Evolutionary conservation across 331 rosid species (phyloP).

Genomic region (Stylosanthes scabra): DNA sequence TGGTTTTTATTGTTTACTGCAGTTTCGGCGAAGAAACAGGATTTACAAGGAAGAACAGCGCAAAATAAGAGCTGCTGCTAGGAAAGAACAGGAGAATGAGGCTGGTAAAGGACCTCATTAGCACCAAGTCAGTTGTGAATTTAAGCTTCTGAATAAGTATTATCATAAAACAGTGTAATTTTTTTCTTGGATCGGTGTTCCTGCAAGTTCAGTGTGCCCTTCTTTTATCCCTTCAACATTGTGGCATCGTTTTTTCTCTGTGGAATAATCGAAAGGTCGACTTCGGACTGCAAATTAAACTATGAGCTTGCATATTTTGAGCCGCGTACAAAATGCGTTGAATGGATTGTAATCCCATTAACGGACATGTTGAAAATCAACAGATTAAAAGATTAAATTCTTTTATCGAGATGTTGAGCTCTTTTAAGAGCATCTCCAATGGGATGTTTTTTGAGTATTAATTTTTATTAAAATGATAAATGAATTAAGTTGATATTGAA

Average conservation of each 20-base stretch:
- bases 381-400: neutral
- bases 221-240: slow-evolving; percentile 34
- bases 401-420: neutral
- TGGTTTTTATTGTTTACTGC: slow-evolving; percentile 37
- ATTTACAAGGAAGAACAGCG: slow-evolving; percentile 97
- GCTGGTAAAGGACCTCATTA: slow-evolving; percentile 61
- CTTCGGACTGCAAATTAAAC: slow-evolving; percentile 32
- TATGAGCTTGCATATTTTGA: slow-evolving; percentile 31
- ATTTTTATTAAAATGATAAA: too few species aligned
- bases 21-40: slow-evolving; percentile 94
- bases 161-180: slow-evolving; percentile 42
- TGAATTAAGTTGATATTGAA: too few species aligned
- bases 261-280: slow-evolving; percentile 48
- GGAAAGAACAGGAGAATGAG: slow-evolving; percentile 67
- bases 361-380: neutral
- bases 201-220: slow-evolving; percentile 45
- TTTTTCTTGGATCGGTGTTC: slow-evolving; percentile 45
- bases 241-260: slow-evolving; percentile 42
- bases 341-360: slow-evolving; percentile 19
- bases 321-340: slow-evolving; percentile 8
- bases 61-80: slow-evolving; percentile 79
- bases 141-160: slow-evolving; percentile 47
- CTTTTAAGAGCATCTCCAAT: too few species aligned
- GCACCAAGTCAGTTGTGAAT: slow-evolving; percentile 43
- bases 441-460: too few species aligned